A percentile compares a stretch with the other conserved stretches of the same genome.
phyloP scores from a whole-genome alignment of 345 rosid species.

The Populus ilicifolia region DNA sequence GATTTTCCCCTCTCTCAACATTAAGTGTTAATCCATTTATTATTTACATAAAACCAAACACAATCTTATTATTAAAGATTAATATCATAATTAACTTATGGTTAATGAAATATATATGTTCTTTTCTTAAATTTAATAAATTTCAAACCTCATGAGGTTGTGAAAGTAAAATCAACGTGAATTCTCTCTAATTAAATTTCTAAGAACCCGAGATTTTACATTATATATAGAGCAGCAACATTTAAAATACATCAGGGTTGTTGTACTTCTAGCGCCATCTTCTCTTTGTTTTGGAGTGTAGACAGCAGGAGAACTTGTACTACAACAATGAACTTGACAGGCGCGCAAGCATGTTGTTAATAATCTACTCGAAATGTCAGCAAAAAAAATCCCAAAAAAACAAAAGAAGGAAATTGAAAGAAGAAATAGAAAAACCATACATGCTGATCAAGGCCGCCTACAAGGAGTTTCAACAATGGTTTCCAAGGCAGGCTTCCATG shows the following conservation, averaged over 20 bases:
- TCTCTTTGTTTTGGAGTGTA: neutral
- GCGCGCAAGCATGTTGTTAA: neutral
- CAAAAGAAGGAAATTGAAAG: neutral
- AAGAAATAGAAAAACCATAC: neutral
- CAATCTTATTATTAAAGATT: too few relatives aligned
- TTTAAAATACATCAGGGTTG: neutral
- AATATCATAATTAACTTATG: too few relatives aligned
- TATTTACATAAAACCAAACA: too few relatives aligned
- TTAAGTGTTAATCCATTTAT: too few relatives aligned
- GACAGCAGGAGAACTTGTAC: neutral
- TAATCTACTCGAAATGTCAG: neutral
- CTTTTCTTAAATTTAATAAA: too few relatives aligned
- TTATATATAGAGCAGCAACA: neutral
- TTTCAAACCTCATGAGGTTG: too few relatives aligned
- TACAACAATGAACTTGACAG: neutral
- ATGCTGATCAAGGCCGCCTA: neutral
- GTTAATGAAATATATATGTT: too few relatives aligned
- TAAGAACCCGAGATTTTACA: too few relatives aligned
- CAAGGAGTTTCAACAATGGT: constrained; percentile 44
- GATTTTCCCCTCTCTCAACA: too few relatives aligned
- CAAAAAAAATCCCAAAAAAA: neutral
- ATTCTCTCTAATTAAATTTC: too few relatives aligned
- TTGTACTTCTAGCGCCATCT: neutral
- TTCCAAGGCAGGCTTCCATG: constrained; percentile 62
- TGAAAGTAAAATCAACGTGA: too few relatives aligned